These are phyloP conservation scores for Adansonia grandidieri DNA, from an alignment of 441 rosid species.

Conservation along the genomic window DNA sequence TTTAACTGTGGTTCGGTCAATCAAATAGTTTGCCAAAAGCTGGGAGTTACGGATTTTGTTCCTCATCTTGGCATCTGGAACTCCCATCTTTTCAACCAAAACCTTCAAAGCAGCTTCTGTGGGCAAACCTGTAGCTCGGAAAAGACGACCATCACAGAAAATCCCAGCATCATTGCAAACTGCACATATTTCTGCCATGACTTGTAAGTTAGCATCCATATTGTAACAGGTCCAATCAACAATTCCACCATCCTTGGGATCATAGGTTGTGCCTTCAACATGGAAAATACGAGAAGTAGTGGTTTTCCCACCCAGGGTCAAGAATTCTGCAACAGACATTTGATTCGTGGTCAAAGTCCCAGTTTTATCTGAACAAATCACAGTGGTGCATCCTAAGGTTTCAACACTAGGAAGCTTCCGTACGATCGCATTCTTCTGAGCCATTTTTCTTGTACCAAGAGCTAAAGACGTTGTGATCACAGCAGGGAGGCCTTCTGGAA, in stretches of 20 bases:
- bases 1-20: conserved; percentile 61
- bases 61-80: conserved; percentile 57
- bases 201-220: conserved; percentile 87
- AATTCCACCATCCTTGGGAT: conserved; percentile 89
- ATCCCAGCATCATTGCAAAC: conserved; percentile 89
- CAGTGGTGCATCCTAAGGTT: conserved; percentile 82
- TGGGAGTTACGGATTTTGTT: conserved; percentile 54
- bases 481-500: conserved; percentile 96
- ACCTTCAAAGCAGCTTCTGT: conserved; percentile 95
- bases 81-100: conserved; percentile 93
- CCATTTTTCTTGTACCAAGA: conserved; percentile 91
- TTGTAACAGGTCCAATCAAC: conserved; percentile 80
- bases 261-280: conserved; percentile 89
- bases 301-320: conserved; percentile 76
- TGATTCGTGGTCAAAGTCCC: conserved; percentile 93
- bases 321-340: conserved; percentile 82
- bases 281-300: conserved; percentile 54
- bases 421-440: conserved; percentile 87
- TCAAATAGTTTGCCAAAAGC: conserved; percentile 60
- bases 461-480: conserved; percentile 91
- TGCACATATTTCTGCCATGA: conserved; percentile 81
- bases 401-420: conserved; percentile 93
- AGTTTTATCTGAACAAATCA: conserved; percentile 52
- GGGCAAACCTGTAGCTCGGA: conserved; percentile 88
- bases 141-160: conserved; percentile 66